Percentiles rank a stretch among this genome's conserved stretches.
Evolutionary conservation across 441 rosid genomes (phyloP).

Genomic region (Pelargonium citronellum): DNA sequence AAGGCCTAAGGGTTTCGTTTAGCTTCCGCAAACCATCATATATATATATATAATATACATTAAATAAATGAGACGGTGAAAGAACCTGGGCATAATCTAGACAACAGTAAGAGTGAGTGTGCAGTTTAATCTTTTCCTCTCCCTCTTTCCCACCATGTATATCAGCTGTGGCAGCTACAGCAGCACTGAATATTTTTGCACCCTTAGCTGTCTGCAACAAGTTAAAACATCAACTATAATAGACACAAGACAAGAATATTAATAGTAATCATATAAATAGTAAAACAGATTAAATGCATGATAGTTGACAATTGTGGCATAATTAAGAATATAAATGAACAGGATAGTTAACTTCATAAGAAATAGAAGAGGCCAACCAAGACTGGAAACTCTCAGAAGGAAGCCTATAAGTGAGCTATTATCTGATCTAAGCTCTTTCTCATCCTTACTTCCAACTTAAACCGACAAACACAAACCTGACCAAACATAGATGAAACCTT

Average conservation of each 20-base stretch:
- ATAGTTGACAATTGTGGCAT: not conserved
- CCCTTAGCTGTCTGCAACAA: conserved; percentile 77
- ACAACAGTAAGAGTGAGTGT: conserved; percentile 90
- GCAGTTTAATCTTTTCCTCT: conserved; percentile 85
- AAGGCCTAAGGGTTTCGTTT: not conserved
- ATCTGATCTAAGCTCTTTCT: too few relatives aligned
- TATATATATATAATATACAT: not conserved
- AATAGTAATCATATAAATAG: conserved; percentile 8
- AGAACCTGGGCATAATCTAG: conserved; percentile 82
- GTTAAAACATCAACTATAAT: conserved; percentile 9
- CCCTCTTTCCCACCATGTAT: conserved; percentile 45
- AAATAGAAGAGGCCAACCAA: too few relatives aligned
- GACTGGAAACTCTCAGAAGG: too few relatives aligned
- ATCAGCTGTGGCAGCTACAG: conserved; percentile 72
- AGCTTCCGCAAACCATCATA: not conserved
- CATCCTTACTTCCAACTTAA: too few relatives aligned
- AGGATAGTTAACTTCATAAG: too few relatives aligned
- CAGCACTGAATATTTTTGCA: conserved; percentile 73
- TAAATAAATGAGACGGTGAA: conserved; percentile 10
- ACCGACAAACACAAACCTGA: not conserved
- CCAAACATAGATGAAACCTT: not conserved
- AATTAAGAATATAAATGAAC: too few relatives aligned
- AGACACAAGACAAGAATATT: not conserved
- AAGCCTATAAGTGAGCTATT: too few relatives aligned
- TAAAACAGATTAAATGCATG: conserved; percentile 5